Percentiles rank a stretch among this genome's conserved stretches.
Evolutionary conservation across 441 rosid genomes (phyloP).

Genomic region (Flueggea neowawraea): DNA sequence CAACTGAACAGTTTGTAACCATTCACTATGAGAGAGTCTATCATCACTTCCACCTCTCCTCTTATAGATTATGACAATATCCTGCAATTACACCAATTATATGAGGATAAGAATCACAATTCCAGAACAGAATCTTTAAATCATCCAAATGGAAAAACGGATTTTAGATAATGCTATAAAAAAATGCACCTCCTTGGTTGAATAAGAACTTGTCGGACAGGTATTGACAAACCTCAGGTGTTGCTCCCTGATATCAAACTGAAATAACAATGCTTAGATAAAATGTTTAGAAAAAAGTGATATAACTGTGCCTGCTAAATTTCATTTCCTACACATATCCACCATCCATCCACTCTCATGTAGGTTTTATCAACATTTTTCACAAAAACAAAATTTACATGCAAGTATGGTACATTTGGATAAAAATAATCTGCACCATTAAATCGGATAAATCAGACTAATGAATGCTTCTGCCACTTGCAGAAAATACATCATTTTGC

Average conservation of each 20-base stretch:
- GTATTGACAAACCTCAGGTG: conserved; percentile 75
- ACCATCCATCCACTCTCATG: not conserved
- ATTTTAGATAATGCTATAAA: conserved; percentile 4
- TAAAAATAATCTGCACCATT: no score
- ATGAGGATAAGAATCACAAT: conserved; percentile 12
- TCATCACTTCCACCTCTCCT: conserved; percentile 89
- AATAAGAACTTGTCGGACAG: conserved; percentile 80
- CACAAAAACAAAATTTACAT: no score
- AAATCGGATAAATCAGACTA: no score
- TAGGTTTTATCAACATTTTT: not conserved
- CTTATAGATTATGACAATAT: conserved; percentile 58
- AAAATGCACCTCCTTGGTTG: conserved; percentile 77
- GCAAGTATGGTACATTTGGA: no score
- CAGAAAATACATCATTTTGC: no score
- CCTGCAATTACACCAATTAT: conserved; percentile 45
- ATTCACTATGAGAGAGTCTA: conserved; percentile 68
- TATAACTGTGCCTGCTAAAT: no score
- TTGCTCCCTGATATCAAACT: conserved; percentile 84
- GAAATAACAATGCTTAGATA: conserved; percentile 33
- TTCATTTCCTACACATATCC: no score
- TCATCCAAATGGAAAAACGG: not conserved
- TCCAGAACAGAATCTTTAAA: not conserved
- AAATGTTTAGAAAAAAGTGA: conserved; percentile 8
- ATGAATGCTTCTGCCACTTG: no score
- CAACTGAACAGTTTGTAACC: conserved; percentile 80